Percentiles rank a stretch among this genome's conserved stretches.
These are phyloP conservation scores for Penicillium coprophilum DNA, from an alignment of 495 filamentous ascomycete genomes.

Conservation along the genomic window DNA sequence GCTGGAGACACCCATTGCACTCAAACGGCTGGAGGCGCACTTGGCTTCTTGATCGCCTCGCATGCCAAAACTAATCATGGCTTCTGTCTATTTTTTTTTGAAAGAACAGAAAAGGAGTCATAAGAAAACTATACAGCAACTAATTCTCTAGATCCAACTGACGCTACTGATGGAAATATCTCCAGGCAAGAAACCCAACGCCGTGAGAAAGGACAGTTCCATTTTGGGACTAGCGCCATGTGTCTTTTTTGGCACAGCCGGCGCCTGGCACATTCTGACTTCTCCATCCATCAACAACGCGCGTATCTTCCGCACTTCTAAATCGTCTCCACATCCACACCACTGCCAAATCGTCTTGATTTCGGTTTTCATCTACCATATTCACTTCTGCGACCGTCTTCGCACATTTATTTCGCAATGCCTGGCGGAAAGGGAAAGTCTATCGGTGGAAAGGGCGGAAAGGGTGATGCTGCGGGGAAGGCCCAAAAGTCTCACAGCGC, in stretches of 20 bases:
- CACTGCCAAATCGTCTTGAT: slow-evolving; percentile 26
- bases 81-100: neutral
- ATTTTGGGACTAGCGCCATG: slow-evolving; percentile 42
- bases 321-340: slow-evolving; percentile 40
- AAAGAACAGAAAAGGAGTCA: neutral
- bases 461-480: slow-evolving; percentile 70
- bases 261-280: slow-evolving; percentile 47
- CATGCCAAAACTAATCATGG: neutral
- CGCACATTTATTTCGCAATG: slow-evolving; percentile 50
- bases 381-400: slow-evolving; percentile 27
- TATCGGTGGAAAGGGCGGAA: slow-evolving; percentile 90
- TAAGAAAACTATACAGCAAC: neutral
- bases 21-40: slow-evolving; percentile 1
- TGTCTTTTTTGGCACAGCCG: slow-evolving; percentile 46
- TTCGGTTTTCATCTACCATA: slow-evolving; percentile 25
- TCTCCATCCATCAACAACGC: slow-evolving; percentile 54
- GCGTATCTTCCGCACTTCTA: slow-evolving; percentile 37
- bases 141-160: neutral
- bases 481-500: slow-evolving; percentile 97
- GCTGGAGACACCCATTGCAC: neutral
- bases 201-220: slow-evolving; percentile 17
- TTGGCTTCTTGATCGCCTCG: neutral
- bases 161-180: neutral
- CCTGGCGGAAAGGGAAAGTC: slow-evolving; percentile 93
- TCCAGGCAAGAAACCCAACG: neutral